Evolutionary conservation across 2,329 filamentous ascomycete species (phyloP).

Genomic region (Corinectria fuckeliana): DNA sequence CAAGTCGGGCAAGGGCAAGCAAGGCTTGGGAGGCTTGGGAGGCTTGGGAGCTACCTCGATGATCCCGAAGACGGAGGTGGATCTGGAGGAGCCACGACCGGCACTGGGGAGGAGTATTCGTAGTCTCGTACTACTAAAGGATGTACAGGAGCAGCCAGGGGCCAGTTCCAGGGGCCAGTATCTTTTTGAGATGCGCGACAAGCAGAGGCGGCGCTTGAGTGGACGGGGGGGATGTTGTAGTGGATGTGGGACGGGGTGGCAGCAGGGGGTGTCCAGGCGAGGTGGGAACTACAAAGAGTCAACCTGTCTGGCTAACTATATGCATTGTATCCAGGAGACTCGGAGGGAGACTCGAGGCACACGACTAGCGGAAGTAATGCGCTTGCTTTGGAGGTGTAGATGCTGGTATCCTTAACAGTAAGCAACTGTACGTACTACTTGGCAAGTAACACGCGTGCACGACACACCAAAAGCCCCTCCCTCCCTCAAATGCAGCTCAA

Average conservation of each 20-base stretch:
- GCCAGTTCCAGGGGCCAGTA: background rate
- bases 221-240: constrained; percentile 3
- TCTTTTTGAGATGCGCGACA: background rate
- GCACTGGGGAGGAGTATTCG: background rate
- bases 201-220: background rate
- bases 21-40: no score
- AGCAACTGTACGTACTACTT: no score
- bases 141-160: background rate
- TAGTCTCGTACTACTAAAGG: no score
- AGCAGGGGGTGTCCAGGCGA: constrained; percentile 11
- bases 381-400: background rate
- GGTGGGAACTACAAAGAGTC: background rate
- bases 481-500: no score
- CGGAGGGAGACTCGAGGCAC: background rate
- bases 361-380: background rate
- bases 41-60: constrained; percentile 12
- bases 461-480: no score
- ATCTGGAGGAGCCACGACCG: constrained; percentile 2
- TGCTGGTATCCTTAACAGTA: no score
- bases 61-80: constrained; percentile 7
- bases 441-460: no score
- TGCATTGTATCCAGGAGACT: background rate
- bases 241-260: constrained; percentile 3
- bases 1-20: constrained; percentile 2
- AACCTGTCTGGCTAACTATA: no score